Evolutionary conservation across 768 basidiomycete genomes (phyloP), one percentile per base, ranked within the genome.

Genomic region (Kwoniella heveanensis): DNA sequence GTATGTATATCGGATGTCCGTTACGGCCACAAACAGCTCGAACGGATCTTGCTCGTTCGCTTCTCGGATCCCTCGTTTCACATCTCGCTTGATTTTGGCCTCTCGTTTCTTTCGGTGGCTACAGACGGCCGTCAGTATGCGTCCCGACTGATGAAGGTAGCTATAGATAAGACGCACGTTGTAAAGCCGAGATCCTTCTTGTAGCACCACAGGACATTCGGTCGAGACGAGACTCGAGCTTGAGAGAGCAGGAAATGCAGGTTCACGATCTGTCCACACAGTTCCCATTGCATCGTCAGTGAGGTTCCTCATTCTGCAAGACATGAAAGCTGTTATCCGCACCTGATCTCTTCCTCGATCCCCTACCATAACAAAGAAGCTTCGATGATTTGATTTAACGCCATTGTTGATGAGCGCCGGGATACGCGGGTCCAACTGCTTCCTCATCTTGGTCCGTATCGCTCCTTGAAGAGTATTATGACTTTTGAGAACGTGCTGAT

Each of bases 171-270:
- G 8, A 82, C 87, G 68, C 70, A 89, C 91, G 86, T 93, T 9
- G 92, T 93, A 76, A 99, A 99, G 0, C 94, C 95, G 0, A 99
- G 84, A 39, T 98, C 94, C 78, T 97, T 98, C 82, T 96, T 98
- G 84, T 99, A 99, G 72, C 93, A 96, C 96, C 96, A 99, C 65
- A 98, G 82, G 1, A 96, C 93, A 7, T 89, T 91, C 1, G 92
- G 92, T 17, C 92, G 84, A 3, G 91, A 89, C 22, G 91, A 92
- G 1, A 92, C 88, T 57, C 90, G 85, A 15, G 90, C 90, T 83
- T 97, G 94, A 0, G 92, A 92, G 19, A 99, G 86, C 50, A 99
- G 79, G 80, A 90, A 98, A 80, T 99, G 95, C 27, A 99, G 83
- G 79, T 98, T 98, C 58, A 97, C 94, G 54, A 68, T 55, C 24